Conservation (phyloP, 1,139 yeast species). For the Diutina ranongensis region DNA sequence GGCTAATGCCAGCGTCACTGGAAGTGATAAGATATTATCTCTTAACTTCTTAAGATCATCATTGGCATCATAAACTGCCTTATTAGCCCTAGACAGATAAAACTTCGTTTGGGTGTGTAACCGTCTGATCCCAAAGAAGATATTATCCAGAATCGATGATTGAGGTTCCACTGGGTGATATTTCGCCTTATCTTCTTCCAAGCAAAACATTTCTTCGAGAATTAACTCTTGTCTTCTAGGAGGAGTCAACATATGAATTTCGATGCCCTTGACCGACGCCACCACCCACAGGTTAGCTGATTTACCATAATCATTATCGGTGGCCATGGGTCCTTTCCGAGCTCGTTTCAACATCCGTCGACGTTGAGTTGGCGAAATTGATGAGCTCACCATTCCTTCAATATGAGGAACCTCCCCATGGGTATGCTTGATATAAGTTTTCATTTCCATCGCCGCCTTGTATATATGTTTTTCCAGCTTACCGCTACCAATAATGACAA, state of each 20-base stretch:
- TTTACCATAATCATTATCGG: conserved; percentile 46
- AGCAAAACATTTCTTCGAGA: conserved; percentile 59
- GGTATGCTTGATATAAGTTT: conserved; percentile 24
- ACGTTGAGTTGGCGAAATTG: conserved; percentile 44
- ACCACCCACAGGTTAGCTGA: conserved; percentile 69
- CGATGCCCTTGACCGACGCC: conserved; percentile 59
- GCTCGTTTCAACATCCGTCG: conserved; percentile 53
- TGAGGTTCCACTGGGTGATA: conserved; percentile 13
- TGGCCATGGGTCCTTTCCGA: conserved; percentile 40
- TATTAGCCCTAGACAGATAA: not conserved
- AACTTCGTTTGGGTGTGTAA: conserved; percentile 22
- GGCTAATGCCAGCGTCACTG: not conserved
- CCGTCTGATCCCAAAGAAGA: conserved; percentile 37
- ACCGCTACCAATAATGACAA: conserved; percentile 64
- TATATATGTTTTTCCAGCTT: conserved; percentile 67
- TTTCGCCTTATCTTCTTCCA: conserved; percentile 26
- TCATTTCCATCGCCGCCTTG: conserved; percentile 55
- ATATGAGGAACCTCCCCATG: conserved; percentile 33
- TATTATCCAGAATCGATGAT: conserved; percentile 24
- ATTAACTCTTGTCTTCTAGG: conserved; percentile 57
- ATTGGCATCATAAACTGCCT: not conserved
- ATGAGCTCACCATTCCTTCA: conserved; percentile 64
- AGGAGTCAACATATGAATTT: conserved; percentile 61
- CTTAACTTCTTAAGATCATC: not conserved
- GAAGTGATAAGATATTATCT: not conserved